Evolutionary conservation across 2,329 filamentous ascomycete genomes (phyloP), one percentile per base, ranked within the genome.

Genomic region (Penicillium sp.): DNA sequence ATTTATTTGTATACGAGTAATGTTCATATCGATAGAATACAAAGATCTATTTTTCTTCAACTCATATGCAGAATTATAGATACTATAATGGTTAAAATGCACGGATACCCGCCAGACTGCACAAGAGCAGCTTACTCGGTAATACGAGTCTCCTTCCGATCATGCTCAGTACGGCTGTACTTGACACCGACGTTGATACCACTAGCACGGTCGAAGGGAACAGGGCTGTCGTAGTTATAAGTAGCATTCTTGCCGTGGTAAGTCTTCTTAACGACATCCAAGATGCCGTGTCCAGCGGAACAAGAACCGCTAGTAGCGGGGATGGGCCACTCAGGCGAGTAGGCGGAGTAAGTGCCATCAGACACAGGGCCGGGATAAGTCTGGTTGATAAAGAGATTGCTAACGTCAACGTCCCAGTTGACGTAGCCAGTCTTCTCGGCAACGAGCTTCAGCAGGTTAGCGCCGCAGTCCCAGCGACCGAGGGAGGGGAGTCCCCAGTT

Each of bases 401-500:
- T 59, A 41, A 66, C 61, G 24, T 72, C 63, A 6, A 81, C 66
- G 3, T 70, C 45, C 54, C 72, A 69, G 57, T 71, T 63, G 6
- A 60, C 54, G 63, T 86, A 83, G 46, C 81, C 80, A 0, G 83
- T 87, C 69, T 78, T 73, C 6, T 78, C 67, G 12, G 81, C 83
- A 2, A 88, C 82, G 20, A 81, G 49, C 25, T 77, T 61, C 66
- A 82, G 84, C n/a, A 88, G 79, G 64, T 88, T 88, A 63, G 85
- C 85, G 44, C 83, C 83, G 13, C 84, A 83, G 61, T 89, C 86
- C 76, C 79, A 88, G 51, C 86, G 82, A 9, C 85, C 86, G 2
- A 89, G 81, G 0, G 83, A 86, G 54, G 81, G 78, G 7, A 88
- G 78, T 55, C 74, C 77, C 84, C 84, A 88, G 76, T 88, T 89